Evolutionary conservation across 192 early-diverging fungal species (phyloP).

Genomic region (Coemansia sp.): DNA sequence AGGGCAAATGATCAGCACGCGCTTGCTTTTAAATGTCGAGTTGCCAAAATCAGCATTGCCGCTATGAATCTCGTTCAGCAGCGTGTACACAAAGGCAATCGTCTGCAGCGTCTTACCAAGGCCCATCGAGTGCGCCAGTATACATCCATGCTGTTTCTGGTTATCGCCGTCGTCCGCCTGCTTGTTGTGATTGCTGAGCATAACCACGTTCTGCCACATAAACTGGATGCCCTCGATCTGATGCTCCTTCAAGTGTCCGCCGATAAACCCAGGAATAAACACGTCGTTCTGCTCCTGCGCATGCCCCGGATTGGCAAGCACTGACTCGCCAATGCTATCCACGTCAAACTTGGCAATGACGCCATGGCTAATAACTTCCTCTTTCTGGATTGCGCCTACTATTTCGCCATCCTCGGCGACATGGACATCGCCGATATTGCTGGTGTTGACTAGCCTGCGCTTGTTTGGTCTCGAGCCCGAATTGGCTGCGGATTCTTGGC

Average conservation of each 20-base stretch:
- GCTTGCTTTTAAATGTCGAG: conserved; percentile 49
- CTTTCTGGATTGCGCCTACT: too few species aligned
- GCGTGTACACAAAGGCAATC: conserved; percentile 68
- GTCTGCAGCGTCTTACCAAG: conserved; percentile 83
- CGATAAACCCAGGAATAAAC: conserved; percentile 56
- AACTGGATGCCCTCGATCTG: conserved; percentile 79
- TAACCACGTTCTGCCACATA: conserved; percentile 77
- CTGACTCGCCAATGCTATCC: conserved; percentile 4
- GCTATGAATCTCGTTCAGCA: conserved; percentile 59
- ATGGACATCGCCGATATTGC: too few species aligned
- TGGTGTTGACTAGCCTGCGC: too few species aligned
- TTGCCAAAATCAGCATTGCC: conserved; percentile 56
- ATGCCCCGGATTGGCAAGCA: conserved; percentile 68
- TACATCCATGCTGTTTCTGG: too few species aligned
- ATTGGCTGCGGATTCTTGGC: background rate
- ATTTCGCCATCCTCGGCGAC: background rate
- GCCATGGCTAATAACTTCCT: too few species aligned
- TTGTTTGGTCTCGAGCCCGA: background rate
- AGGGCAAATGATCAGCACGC: conserved; percentile 72
- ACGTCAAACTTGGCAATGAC: background rate
- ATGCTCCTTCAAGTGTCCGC: conserved; percentile 18
- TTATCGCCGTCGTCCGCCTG: too few species aligned
- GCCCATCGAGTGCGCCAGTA: conserved; percentile 61
- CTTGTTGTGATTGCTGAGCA: too few species aligned
- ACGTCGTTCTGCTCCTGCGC: conserved; percentile 22